Evolutionary conservation across 768 basidiomycete species (phyloP).

Genomic region (Russula virescens): DNA sequence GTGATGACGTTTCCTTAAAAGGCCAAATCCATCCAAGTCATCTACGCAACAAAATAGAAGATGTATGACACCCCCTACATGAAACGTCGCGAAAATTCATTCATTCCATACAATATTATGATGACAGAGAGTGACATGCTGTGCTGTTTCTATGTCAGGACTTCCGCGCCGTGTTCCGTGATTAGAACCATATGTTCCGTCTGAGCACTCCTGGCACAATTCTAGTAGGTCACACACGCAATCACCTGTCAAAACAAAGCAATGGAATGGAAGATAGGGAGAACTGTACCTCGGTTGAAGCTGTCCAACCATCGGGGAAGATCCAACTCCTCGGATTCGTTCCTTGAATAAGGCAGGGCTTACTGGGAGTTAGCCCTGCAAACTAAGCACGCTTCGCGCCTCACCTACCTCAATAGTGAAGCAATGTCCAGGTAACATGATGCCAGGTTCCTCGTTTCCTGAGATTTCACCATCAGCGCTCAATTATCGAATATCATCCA

Average conservation of each 20-base stretch:
- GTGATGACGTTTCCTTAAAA: too few relatives aligned
- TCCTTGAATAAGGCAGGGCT: slow-evolving; percentile 81
- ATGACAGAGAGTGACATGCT: too few relatives aligned
- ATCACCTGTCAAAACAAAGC: background rate
- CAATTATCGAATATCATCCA: background rate
- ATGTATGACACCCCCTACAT: too few relatives aligned
- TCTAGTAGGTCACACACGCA: slow-evolving; percentile 37
- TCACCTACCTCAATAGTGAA: slow-evolving; percentile 81
- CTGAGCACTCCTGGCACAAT: slow-evolving; percentile 77
- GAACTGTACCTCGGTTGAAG: slow-evolving; percentile 71
- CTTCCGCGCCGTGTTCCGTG: slow-evolving; percentile 69
- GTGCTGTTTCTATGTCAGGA: slow-evolving; percentile 46
- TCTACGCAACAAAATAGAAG: too few relatives aligned
- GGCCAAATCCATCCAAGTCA: too few relatives aligned
- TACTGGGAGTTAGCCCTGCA: background rate
- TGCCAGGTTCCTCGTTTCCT: slow-evolving; percentile 80
- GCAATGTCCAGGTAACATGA: slow-evolving; percentile 81
- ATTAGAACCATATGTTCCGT: slow-evolving; percentile 87
- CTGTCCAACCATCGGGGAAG: slow-evolving; percentile 91
- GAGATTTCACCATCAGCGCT: slow-evolving; percentile 5
- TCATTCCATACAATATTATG: too few relatives aligned
- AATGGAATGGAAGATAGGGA: background rate
- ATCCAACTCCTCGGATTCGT: slow-evolving; percentile 60
- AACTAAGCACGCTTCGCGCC: background rate
- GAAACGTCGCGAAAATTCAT: too few relatives aligned